phyloP scores from a whole-genome alignment of 371 early-diverging fungal genomes.

The Mortierella sp. region DNA sequence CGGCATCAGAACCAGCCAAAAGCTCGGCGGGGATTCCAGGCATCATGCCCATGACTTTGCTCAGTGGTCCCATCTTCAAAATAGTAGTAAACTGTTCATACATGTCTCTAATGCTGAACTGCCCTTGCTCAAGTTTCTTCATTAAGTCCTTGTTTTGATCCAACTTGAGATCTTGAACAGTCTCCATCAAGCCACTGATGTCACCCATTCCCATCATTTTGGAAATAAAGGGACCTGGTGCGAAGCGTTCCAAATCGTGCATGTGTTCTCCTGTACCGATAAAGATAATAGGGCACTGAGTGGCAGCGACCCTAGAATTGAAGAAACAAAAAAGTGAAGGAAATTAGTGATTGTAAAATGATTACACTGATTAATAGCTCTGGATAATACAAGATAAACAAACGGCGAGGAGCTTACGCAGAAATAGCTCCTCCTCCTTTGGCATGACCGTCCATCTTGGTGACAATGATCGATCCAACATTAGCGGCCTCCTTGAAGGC shows the following conservation, averaged over 20 bases:
- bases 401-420: constrained; percentile 70
- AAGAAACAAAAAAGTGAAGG: neutral
- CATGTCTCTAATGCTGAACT: constrained; percentile 97
- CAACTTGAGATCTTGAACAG: constrained; percentile 92
- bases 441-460: constrained; percentile 99
- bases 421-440: constrained; percentile 99
- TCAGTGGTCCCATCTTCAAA: constrained; percentile 94
- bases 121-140: constrained; percentile 93
- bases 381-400: neutral
- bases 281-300: constrained; percentile 97
- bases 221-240: constrained; percentile 93
- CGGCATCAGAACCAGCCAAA: constrained; percentile 82
- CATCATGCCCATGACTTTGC: constrained; percentile 98
- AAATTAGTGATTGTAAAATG: neutral
- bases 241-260: constrained; percentile 97
- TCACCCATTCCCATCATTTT: constrained; percentile 98
- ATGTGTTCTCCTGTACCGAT: constrained; percentile 99
- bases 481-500: constrained; percentile 98
- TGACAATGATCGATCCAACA: constrained; percentile 98
- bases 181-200: constrained; percentile 93
- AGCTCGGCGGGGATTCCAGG: constrained; percentile 96
- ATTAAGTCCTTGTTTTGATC: constrained; percentile 91
- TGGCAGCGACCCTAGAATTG: constrained; percentile 91
- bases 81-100: constrained; percentile 97
- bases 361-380: neutral